Base-by-base conservation (phyloP, 345 rosid species). In the Hypericum androsaemum region DNA sequence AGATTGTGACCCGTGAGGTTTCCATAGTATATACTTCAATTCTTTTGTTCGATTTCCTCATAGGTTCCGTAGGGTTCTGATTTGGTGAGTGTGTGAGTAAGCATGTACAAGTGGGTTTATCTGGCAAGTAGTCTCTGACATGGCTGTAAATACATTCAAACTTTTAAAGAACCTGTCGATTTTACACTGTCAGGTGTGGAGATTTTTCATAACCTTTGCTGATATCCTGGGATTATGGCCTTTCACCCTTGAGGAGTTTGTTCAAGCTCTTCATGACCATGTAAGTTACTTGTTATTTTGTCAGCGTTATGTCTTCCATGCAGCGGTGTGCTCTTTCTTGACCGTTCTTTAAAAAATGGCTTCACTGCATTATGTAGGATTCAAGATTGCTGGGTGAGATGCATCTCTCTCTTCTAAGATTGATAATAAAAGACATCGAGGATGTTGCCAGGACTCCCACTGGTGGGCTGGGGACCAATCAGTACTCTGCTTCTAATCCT, bases 181-280 rank as follows among this genome's bases (percentile, higher is more conserved):
- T 55, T 39, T 42, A 32, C 58, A 57, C 47, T 42, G 78, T 3
- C 57, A 89, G 97, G 87, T 80, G 14, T 89, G 95, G 95, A 83
- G 84, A 64, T 89, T 89, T 77, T 64, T 89, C 66, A 80, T 86
- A 52, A 78, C 83, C 49, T 89, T 89, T 54, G 75, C 83, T 0
- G 97, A 89, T 37, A 69, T 86, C 67, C 84, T 89, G 63, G 88
- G 81, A 59, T 70, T 89, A 57, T 89, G 97, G 97, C 92, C 97
- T 50, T 89, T 89, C 70, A 89, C 94, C 15, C 58, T 89, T 41
- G 95, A 89, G 71, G 95, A 89, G 80, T 81, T 85, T 72, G 70
- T 80, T 57, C 97, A 89, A 64, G 84, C 97, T 55, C 75, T 85
- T 55, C 95, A 89, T 78, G 97, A 89, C 64, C 73, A 77, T 63